Evolutionary conservation across 2,329 filamentous ascomycete species (phyloP).

Genomic region (Fusarium guadeloupense): DNA sequence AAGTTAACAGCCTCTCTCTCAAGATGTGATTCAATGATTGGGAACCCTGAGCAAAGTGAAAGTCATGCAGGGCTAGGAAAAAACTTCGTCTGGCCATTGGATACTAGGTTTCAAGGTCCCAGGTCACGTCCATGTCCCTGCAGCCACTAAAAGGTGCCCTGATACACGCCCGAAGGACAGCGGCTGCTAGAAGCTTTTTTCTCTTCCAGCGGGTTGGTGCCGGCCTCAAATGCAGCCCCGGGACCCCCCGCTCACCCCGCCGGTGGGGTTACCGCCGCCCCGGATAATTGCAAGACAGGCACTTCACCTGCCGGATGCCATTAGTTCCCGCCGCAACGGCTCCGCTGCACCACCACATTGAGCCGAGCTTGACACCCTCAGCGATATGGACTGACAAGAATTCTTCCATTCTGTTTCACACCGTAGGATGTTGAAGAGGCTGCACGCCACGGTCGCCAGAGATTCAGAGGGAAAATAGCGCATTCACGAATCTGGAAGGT

Average conservation of each 20-base stretch:
- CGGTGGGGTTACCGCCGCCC: conserved; percentile 10
- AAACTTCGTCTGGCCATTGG: conserved; percentile 15
- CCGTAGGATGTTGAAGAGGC: conserved; percentile 16
- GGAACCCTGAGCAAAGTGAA: conserved; percentile 1
- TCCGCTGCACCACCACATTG: conserved; percentile 12
- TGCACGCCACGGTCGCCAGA: conserved; percentile 32
- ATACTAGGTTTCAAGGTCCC: conserved; percentile 1
- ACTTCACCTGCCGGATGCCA: conserved; percentile 12
- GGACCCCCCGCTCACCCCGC: neutral
- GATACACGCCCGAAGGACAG: neutral
- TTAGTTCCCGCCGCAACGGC: conserved; percentile 26
- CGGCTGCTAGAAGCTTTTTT: conserved; percentile 5
- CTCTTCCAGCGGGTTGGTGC: conserved; percentile 31
- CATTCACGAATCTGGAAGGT: conserved; percentile 27
- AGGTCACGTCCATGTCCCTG: conserved; percentile 9
- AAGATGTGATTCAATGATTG: conserved; percentile 28
- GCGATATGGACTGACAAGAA: neutral
- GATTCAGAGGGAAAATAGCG: conserved; percentile 30
- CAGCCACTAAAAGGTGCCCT: conserved; percentile 23
- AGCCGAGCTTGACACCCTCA: conserved; percentile 27
- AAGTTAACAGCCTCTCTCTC: neutral
- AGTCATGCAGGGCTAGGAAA: conserved; percentile 15
- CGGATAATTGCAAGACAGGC: conserved; percentile 27
- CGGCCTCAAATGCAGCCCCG: neutral
- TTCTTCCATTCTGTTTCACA: conserved; percentile 4